These are phyloP conservation scores for Colletotrichum sp. DNA, from an alignment of 2,329 filamentous ascomycete genomes.

Conservation along the genomic window DNA sequence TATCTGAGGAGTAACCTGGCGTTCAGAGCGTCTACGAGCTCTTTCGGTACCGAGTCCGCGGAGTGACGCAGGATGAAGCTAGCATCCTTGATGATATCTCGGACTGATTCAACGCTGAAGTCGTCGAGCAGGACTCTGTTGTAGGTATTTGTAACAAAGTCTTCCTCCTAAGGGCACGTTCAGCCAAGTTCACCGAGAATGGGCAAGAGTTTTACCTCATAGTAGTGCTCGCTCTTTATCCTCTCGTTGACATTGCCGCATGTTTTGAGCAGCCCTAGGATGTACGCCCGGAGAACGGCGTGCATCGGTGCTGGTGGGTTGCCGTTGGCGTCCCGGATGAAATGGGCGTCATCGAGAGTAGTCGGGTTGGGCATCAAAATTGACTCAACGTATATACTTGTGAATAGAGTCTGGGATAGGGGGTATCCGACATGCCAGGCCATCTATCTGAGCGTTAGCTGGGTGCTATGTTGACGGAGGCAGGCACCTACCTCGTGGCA, in stretches of 20 bases:
- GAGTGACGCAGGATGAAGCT: slow-evolving; percentile 53
- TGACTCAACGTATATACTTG: slow-evolving; percentile 87
- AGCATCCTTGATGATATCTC: slow-evolving; percentile 59
- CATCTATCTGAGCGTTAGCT: slow-evolving; percentile 61
- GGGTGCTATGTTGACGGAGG: not conserved
- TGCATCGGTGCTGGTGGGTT: slow-evolving; percentile 50
- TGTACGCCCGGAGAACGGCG: slow-evolving; percentile 81
- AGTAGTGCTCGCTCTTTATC: slow-evolving; percentile 85
- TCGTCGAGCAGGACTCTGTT: slow-evolving; percentile 76
- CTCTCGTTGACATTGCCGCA: slow-evolving; percentile 80
- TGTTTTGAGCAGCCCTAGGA: slow-evolving; percentile 81
- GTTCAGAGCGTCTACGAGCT: slow-evolving; percentile 61
- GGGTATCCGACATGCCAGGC: slow-evolving; percentile 98
- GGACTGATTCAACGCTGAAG: slow-evolving; percentile 63
- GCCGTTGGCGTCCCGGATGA: slow-evolving; percentile 45
- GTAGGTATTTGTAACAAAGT: slow-evolving; percentile 93
- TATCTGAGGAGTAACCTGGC: slow-evolving; percentile 71
- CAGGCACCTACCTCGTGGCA: slow-evolving; percentile 75
- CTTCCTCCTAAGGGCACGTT: slow-evolving; percentile 77
- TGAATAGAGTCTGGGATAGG: slow-evolving; percentile 92
- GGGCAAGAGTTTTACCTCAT: slow-evolving; percentile 69
- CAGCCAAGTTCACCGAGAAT: not conserved
- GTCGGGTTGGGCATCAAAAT: slow-evolving; percentile 75
- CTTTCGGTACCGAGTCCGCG: slow-evolving; percentile 40
- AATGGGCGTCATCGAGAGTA: slow-evolving; percentile 69